Evolutionary conservation across 805 yeast species (phyloP), one percentile per base, ranked within the genome.

Genomic region (Lipomyces chichibuensis): DNA sequence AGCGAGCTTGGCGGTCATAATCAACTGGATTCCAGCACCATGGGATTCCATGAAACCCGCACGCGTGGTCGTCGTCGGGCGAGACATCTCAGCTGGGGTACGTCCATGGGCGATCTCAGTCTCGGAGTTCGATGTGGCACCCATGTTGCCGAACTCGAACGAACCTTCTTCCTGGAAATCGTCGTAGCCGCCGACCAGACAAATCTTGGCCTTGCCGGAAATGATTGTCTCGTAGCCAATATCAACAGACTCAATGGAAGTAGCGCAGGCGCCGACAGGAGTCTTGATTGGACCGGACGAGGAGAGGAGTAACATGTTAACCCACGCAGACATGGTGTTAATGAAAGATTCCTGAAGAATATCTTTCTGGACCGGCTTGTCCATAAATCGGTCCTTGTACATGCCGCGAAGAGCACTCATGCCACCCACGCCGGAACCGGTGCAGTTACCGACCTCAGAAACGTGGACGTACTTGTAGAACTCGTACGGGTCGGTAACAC

Each of bases 351-450:
- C 99, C 82, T 94, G 99, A 74, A 95, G 84, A 74, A 95, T 90
- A 82, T 95, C 99, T 78, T 91, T 95, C 84, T 96, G 99, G 64
- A 93, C 97, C 64, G 97, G 97, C 80, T 84, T 84, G 79, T 95
- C 99, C 74, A 86, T 83, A 83, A 85, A 95, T 83, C 99, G 88
- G 77, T 94, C 97, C 81, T 86, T 92, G 85, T 92, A 95, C 98
- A 95, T 95, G 75, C 97, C 98, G 80, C 96, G 91, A 77, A 95
- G 82, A 62, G 99, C 99, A 74, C 90, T 79, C 75, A 94, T 96
- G 89, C 99, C 99, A 82, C 99, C 99, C 97, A 95, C 94, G 87
- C 99, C 99, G 65, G 98, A 92, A 84, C 99, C 99, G 59, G 97
- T 90, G 85, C 98, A 93, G 86, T 94, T 96, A 84, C 99, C 99